Base-by-base conservation (phyloP, 495 filamentous ascomycete genomes). In the Paragyromitra xinjiangensis region DNA sequence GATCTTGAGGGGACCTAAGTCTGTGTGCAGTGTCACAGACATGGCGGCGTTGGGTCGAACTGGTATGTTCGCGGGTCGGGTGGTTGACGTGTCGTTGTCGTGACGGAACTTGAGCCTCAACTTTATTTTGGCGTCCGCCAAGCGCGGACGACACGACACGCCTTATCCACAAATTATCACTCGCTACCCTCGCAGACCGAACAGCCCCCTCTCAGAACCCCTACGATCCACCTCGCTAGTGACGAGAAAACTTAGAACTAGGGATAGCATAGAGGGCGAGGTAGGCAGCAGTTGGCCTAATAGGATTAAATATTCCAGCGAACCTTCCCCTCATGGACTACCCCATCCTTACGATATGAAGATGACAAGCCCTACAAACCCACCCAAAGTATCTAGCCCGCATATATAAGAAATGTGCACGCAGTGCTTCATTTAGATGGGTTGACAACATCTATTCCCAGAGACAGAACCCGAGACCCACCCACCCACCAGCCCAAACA, bases 1-100 rank as follows among this genome's bases (percentile, higher is more conserved):
- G 83, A 98, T 89, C 85, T 98, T 99, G 81, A 99, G 88, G 84
- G 95, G 92, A 78, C 95, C 95, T 67, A 91, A 88, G 19, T 90
- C 92, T 53, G 95, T 99, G 85, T 97, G 94, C 11, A 99, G 88
- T 84, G 95, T 89, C 77, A 88, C 86, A 26, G 88, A 89, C 89
- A 90, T 90, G 73, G 53, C 83, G 50, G 50, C 29, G 29, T 62
- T 56, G 37, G 11, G 9, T 63, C 53, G 42, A 42, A 12, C 22
- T 29, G 56, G 45, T 44, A 37, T 42, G 42, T 48, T 45, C 9
- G 56, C 34, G 56, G 39, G 22, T 69, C 58, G 29, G 59, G 55
- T 22, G 24, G 69, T 59, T 48, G 69, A 77, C 59, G 74, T 77
- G 74, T 77, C 29, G 74, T 77, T 53, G 56, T 6, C 14, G 29